Evolutionary conservation across 306 rosid species (phyloP).

Genomic region (Acacia crassicarpa): DNA sequence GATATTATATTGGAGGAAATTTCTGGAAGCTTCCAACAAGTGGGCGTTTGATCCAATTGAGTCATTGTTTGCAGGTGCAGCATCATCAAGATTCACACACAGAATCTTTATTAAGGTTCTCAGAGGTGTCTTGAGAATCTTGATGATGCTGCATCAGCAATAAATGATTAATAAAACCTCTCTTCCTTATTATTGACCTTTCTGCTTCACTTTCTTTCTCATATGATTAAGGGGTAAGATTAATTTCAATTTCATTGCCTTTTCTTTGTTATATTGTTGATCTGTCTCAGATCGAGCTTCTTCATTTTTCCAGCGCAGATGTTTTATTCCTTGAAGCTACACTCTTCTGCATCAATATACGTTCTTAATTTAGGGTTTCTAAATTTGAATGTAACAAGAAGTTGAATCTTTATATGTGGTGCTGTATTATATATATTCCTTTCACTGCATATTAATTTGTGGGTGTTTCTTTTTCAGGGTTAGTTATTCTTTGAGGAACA

Average conservation of each 20-base stretch:
- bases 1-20: not conserved
- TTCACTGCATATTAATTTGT: not conserved
- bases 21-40: not conserved
- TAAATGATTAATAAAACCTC: conserved; percentile 42
- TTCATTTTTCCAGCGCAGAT: not conserved
- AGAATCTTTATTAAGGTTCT: conserved; percentile 35
- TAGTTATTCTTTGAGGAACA: not conserved
- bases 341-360: not conserved
- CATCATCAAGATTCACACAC: conserved; percentile 91
- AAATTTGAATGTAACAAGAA: not conserved
- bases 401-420: not conserved
- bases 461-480: not conserved
- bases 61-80: conserved; percentile 91
- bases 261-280: not conserved
- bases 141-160: conserved; percentile 99
- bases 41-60: not conserved
- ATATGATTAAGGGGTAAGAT: not conserved
- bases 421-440: not conserved
- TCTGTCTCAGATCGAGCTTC: not conserved
- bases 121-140: conserved; percentile 76
- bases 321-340: not conserved
- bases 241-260: not conserved
- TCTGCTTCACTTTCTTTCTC: not conserved
- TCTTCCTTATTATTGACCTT: too few relatives aligned
- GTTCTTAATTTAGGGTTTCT: not conserved